Base-by-base conservation (phyloP, 768 basidiomycete genomes). In the Pleurotus pulmonarius region DNA sequence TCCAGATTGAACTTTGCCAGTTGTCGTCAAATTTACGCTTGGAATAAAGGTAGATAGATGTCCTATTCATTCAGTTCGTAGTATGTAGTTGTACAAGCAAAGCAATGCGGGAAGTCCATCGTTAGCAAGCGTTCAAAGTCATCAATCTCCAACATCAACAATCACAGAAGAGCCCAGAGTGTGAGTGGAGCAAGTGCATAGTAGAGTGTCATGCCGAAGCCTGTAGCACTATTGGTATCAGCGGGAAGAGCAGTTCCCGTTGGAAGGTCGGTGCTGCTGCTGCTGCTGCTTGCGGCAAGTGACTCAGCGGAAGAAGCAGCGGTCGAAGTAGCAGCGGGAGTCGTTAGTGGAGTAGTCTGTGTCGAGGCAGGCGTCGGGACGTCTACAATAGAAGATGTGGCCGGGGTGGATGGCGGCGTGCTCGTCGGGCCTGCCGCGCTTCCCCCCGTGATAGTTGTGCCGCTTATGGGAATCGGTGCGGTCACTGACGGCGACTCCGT, bases 381-480 rank as follows among this genome's bases (percentile, higher is more conserved):
- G 15, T 53, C 34, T n/a, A 11, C 5, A 15, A 38, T 18, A 20
- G 51, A 20, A 41, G 26, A 12, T 25, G 48, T n/a, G 12, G 48
- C 11, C 13, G 26, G 26, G 6, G 29, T 1, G n/a, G 26, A 15
- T 25, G 37, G 7, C 16, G 51, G 51, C 13, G 39, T 53, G 22
- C 37, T 13, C 8, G 16, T 38, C 15, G 34, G n/a, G 49, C 60
- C 12, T 20, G 55, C 57, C 29, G 63, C 57, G n/a, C 26, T 53
- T 6, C 64, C 65, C 16, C 65, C 69, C 20, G 72, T 71, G 22
- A 71, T 72, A 7, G 58, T 61, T 24, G 66, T 63, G 8, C 70
- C 68, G 9, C 66, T 72, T 47, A 72, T 68, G 6, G 73, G 69
- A 16, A 69, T 66, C 41, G 72, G 69, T 3, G 63, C 55, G 9